Base-by-base conservation (phyloP, 805 yeast genomes). In the Metschnikowia baotianmanensis region DNA sequence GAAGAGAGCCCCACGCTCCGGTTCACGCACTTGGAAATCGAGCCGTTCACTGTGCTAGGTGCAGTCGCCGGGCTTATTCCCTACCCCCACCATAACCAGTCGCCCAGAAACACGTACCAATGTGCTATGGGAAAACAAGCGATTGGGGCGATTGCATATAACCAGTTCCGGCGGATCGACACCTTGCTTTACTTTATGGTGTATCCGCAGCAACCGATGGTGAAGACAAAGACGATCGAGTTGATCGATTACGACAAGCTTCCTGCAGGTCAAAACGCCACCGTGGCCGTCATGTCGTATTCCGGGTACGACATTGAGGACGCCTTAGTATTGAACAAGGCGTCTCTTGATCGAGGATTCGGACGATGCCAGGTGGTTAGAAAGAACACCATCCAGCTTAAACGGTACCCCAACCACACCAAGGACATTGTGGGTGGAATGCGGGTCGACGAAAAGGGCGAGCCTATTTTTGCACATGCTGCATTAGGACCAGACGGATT, bases 41-140 rank as follows among this genome's bases (percentile, higher is more conserved):
- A 93, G 69, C 99, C 99, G 15, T 85, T 96, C 21, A 93, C 93
- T 98, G 91, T 93, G 65, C 75, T 93, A 46, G 99, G 99, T 66
- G 96, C 93, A 51, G 96, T 96, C 33, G 99, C 99, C 5, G 87
- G 96, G 21, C 89, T 93, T 61, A 93, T 93, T 76, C 99, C 99
- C 15, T 93, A 93, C 86, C 99, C 99, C 11, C 98, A 93, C 70
- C 99, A 93, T 68, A 93, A 93, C 67, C 99, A 93, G 74, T 90
- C 97, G 46, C 99, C 99, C 45, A 91, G 99, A 81, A 93, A 93
- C 62, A 93, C 99, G 3, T 93, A 93, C 67, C 99, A 93, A 72
- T 90, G 96, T 62, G 99, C 99, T 50, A 93, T 93, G 99, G 99
- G 99, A 80, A 93, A 93, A 68, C 99, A 93, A 71, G 99, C 99